Evolutionary conservation across 2,329 filamentous ascomycete species (phyloP), one percentile per base, ranked within the genome.

Genomic region (Rutstroemia sp.): DNA sequence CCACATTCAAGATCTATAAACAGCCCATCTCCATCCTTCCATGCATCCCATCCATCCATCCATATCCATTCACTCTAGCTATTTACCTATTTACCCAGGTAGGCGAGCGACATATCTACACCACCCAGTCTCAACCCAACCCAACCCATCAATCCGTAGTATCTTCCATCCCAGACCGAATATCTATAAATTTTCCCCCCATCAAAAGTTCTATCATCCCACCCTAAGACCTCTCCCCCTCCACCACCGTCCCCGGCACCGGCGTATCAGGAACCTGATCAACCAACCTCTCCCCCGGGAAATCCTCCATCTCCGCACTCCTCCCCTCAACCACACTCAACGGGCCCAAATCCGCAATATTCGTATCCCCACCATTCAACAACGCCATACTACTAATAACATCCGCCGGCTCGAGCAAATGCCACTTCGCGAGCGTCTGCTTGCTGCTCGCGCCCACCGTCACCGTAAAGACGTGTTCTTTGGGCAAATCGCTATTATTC

Each of bases 401-500:
- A 70, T 97, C 92, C 57, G 84, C 77, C 0, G 94, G 91, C 70
- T 96, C 92, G 8, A 95, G 78, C 10, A 97, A 75, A 71, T 96
- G 92, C 86, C 89, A 96, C 63, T 84, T 85, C 16, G 94, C 94
- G 55, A 95, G 77, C 2, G 94, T 97, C 67, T 91, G 86, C 77
- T 96, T 96, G 55, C 87, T 92, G 72, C 88, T 94, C 5, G 91
- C 87, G 2, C 94, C 94, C 2, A 97, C 89, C 0, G 91, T 96
- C 45, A 95, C 89, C 2, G 90, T 89, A 73, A 95, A 97, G 60
- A 95, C 82, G 67, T 91, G 82, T 38, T 89, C 75, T 69, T 72
- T 73, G 68, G 70, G 79, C 68, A 67, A 78, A 78, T 60, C 76
- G 73, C 75, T 78, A 2, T 76, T 78, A 65, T 84, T 84, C 46